These are phyloP conservation scores for Symmetrospora coprosmae DNA, from an alignment of 768 basidiomycete genomes.

Conservation along the genomic window DNA sequence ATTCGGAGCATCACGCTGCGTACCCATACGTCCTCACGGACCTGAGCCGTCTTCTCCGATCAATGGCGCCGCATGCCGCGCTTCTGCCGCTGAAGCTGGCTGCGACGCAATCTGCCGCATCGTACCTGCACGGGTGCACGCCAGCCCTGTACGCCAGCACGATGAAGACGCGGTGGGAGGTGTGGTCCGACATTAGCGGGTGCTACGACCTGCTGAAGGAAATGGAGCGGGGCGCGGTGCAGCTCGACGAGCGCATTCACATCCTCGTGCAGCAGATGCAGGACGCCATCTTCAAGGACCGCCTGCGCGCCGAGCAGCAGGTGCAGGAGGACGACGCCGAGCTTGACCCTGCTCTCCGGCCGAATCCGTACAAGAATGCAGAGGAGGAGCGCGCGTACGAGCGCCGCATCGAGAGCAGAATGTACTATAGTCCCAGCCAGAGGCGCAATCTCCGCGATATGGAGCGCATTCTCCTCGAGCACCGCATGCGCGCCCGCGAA, in stretches of 20 bases:
- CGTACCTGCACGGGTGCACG: conserved; percentile 9
- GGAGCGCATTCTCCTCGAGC: neutral
- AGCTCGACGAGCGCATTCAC: neutral
- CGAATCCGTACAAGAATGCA: neutral
- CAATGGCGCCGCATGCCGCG: neutral
- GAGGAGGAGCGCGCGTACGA: neutral
- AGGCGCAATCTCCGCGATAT: neutral
- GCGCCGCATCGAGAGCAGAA: neutral
- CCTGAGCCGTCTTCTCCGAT: neutral
- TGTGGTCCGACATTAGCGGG: conserved; percentile 11
- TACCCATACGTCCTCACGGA: conserved; percentile 1
- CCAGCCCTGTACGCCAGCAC: neutral
- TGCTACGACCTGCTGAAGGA: neutral
- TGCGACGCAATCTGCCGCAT: conserved; percentile 5
- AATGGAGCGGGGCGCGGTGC: conserved; percentile 12
- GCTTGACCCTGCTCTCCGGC: neutral
- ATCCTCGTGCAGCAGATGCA: neutral
- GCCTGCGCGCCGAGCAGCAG: neutral
- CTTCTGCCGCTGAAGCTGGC: conserved; percentile 1
- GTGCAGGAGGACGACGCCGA: neutral
- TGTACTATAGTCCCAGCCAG: neutral
- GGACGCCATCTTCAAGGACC: neutral
- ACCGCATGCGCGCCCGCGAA: neutral
- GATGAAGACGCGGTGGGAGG: conserved; percentile 6
- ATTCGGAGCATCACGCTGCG: neutral